Conservation (phyloP, 1,139 yeast genomes). For the Hansenula lynferdii region DNA sequence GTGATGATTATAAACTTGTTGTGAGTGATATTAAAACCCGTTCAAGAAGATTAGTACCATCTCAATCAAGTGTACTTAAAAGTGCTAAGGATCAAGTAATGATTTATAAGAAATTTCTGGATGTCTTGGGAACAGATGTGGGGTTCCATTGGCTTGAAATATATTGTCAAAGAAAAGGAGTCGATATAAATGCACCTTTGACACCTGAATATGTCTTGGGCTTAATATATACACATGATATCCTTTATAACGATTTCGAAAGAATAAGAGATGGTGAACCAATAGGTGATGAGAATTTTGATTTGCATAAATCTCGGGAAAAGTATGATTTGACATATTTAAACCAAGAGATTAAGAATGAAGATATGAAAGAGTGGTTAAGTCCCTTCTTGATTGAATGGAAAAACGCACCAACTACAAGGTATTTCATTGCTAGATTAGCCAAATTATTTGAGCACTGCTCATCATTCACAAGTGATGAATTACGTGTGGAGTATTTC, state of each 20-base stretch:
- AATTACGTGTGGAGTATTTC: constrained; percentile 50
- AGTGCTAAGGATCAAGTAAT: constrained; percentile 53
- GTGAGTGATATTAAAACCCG: constrained; percentile 62
- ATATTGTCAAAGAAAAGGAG: constrained; percentile 40
- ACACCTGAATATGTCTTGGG: constrained; percentile 33
- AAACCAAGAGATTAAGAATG: constrained; percentile 12
- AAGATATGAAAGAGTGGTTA: constrained; percentile 7
- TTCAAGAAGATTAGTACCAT: constrained; percentile 35
- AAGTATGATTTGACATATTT: constrained; percentile 13
- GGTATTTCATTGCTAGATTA: constrained; percentile 51
- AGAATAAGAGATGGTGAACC: constrained; percentile 41
- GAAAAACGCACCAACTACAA: constrained; percentile 49
- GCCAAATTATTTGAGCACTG: constrained; percentile 42
- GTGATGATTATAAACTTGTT: constrained; percentile 25
- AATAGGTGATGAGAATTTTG: constrained; percentile 40
- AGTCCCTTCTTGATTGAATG: constrained; percentile 32
- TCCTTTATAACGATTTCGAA: constrained; percentile 38
- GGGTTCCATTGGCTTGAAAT: constrained; percentile 35
- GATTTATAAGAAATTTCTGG: constrained; percentile 46
- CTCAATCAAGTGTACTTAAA: constrained; percentile 39
- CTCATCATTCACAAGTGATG: constrained; percentile 30
- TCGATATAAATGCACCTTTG: constrained; percentile 47
- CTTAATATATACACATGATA: constrained; percentile 32
- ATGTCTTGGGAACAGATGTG: constrained; percentile 27
- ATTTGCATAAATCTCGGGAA: constrained; percentile 17